A percentile compares a stretch with the other conserved stretches of the same genome.
Evolutionary conservation across 140 eudicot species (phyloP).

Genomic region (Ambrosia hybrid): DNA sequence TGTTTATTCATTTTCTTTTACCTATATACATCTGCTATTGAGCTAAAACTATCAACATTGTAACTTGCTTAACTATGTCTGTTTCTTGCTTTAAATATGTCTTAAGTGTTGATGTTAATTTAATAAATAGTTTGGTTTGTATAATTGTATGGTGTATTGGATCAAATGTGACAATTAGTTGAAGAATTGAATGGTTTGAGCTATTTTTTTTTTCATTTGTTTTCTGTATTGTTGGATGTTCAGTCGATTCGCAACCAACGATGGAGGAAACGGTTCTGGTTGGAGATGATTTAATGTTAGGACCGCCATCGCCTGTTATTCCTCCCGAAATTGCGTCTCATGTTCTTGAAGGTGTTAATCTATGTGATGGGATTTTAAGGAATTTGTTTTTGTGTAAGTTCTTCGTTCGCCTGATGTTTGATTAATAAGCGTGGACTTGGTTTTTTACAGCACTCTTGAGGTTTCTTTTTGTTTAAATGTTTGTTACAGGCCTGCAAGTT

Average conservation of each 20-base stretch:
- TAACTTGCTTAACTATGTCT: background rate
- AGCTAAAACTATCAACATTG: no score
- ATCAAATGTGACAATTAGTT: background rate
- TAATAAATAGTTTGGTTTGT: background rate
- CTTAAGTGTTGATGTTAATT: background rate
- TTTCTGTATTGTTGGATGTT: constrained; percentile 13
- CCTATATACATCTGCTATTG: no score
- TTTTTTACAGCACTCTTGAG: background rate
- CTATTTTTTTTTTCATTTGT: background rate
- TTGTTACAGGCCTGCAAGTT: constrained; percentile 66
- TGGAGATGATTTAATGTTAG: constrained; percentile 93
- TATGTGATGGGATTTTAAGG: constrained; percentile 83
- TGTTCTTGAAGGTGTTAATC: constrained; percentile 88
- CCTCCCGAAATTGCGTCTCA: constrained; percentile 97
- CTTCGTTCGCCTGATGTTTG: background rate
- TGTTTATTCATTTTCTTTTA: background rate
- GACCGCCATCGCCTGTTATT: constrained; percentile 93
- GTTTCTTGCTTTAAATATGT: no score
- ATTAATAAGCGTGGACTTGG: background rate
- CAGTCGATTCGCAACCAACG: constrained; percentile 80
- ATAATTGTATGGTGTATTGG: background rate
- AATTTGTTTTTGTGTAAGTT: constrained; percentile 81
- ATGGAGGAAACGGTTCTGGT: constrained; percentile 96
- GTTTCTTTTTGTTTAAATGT: constrained; percentile 11
- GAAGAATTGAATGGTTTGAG: background rate